These are phyloP conservation scores for Xerocomellus dryophilus DNA, from an alignment of 768 basidiomycete genomes.

Conservation along the genomic window DNA sequence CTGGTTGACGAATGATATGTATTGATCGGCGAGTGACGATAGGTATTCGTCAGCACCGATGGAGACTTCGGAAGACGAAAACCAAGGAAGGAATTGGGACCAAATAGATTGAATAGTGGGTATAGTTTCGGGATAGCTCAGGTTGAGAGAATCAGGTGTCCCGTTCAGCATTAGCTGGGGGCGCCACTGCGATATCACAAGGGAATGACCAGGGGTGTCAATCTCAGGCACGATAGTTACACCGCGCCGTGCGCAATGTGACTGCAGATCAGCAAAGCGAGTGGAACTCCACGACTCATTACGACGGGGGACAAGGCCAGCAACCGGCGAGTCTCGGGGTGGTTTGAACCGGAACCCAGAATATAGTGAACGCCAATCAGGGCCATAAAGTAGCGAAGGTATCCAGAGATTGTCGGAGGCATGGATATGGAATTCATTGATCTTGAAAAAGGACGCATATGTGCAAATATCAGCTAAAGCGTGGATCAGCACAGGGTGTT, in stretches of 20 bases:
- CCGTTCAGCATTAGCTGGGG: constrained; percentile 39
- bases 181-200: constrained; percentile 45
- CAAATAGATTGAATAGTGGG: constrained; percentile 43
- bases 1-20: constrained; percentile 41
- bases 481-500: not conserved
- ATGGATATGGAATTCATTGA: constrained; percentile 44
- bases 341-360: constrained; percentile 43
- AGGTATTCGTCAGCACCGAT: constrained; percentile 47
- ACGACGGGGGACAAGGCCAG: constrained; percentile 34
- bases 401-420: constrained; percentile 45
- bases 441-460: constrained; percentile 45
- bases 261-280: constrained; percentile 35
- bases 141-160: constrained; percentile 37
- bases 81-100: constrained; percentile 41
- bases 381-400: constrained; percentile 37
- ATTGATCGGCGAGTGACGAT: constrained; percentile 37
- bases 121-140: constrained; percentile 41
- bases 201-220: constrained; percentile 44
- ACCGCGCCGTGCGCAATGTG: constrained; percentile 37
- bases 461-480: constrained; percentile 40
- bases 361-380: constrained; percentile 40
- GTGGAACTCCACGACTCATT: constrained; percentile 42
- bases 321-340: constrained; percentile 30
- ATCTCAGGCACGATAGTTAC: constrained; percentile 43
- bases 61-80: constrained; percentile 39